Base-by-base conservation (phyloP, 2,329 filamentous ascomycete genomes). In the Trichophyton rubrum region DNA sequence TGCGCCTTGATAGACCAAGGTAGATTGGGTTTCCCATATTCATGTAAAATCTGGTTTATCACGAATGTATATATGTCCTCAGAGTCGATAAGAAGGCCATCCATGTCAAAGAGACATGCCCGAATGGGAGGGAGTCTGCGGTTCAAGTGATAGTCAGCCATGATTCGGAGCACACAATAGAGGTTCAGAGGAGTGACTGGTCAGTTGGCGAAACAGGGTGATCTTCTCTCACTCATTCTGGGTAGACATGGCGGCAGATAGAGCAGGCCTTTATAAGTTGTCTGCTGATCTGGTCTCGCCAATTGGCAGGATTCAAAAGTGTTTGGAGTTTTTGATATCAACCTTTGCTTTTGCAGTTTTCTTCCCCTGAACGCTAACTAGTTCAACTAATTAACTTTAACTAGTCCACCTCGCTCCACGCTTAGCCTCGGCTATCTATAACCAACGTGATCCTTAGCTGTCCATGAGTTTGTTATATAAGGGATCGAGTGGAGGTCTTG, bases 101-200 rank as follows among this genome's bases (percentile, higher is more conserved):
- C 93, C 91, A 97, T 96, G 79, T 99, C 93, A 73, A 99, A 97
- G 65, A 99, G 85, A 74, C 91, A 96, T 67, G 92, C 93, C 67
- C 90, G 83, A 62, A 97, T 81, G 55, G 87, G 85, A 20, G 89
- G 87, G 73, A 90, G 85, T 71, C 87, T 89, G 68, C n/a, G n/a
- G 27, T 35, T 35, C 51, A 20, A 55, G 51, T 15, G 35, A 55
- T 55, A 27, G 30, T 55, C 33, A 55, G 17, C 51, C 15, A 27
- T 27, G 2, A 11, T 55, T 22, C 9, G 47, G 22, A n/a, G 13
- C 1, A 15, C 27, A 53, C 4, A 33, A n/a, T 24, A 20, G 43
- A 22, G 43, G 0, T 3, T 20, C n/a, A 22, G 11, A 30, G 27
- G 27, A 30, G 27, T 30, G 6, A 5, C 45, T n/a, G 13, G 22